Percentiles rank a stretch among this genome's conserved stretches.
Conservation (phyloP, 192 early-diverging fungal species). For the Rhizoclosmatium sp. region DNA sequence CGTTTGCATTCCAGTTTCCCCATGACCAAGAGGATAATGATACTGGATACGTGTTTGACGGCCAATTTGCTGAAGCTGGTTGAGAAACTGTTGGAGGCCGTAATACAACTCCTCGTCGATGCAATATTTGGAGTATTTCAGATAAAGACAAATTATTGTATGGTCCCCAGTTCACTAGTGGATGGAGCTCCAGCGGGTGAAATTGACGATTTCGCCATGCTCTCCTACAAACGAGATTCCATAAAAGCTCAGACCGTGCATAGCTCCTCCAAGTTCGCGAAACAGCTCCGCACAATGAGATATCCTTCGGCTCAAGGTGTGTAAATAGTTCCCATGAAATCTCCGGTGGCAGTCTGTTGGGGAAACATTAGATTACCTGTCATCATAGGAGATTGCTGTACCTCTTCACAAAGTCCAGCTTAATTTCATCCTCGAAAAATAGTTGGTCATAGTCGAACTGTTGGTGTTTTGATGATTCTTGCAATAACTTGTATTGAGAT, state of each 20-base stretch:
- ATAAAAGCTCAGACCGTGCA: slow-evolving; percentile 1
- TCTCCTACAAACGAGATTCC: slow-evolving; percentile 6
- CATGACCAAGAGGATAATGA: slow-evolving; percentile 8
- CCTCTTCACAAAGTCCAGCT: slow-evolving; percentile 17
- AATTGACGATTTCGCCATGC: slow-evolving; percentile 20
- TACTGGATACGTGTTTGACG: slow-evolving; percentile 20
- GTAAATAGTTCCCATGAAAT: slow-evolving; percentile 8
- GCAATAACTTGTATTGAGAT: too few species aligned
- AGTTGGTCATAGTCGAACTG: too few species aligned
- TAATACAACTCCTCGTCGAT: slow-evolving; percentile 15
- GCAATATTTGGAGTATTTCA: slow-evolving; percentile 15
- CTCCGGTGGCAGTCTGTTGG: slow-evolving; percentile 21
- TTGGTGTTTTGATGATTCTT: too few species aligned
- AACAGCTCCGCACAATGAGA: slow-evolving; percentile 11
- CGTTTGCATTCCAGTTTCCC: not conserved
- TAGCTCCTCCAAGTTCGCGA: slow-evolving; percentile 13
- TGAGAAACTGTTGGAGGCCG: slow-evolving; percentile 2
- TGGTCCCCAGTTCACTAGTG: slow-evolving; percentile 21
- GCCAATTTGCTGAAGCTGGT: slow-evolving; percentile 8
- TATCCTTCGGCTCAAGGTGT: not conserved
- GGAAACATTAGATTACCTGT: not conserved
- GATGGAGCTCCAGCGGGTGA: slow-evolving; percentile 32
- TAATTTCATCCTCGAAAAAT: not conserved
- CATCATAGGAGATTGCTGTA: not conserved
- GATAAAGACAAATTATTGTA: slow-evolving; percentile 1